A percentile compares a stretch with the other conserved stretches of the same genome.
Evolutionary conservation across 176 grass and related monocot genomes (phyloP).

Genomic region (Cymbopogon citratus): DNA sequence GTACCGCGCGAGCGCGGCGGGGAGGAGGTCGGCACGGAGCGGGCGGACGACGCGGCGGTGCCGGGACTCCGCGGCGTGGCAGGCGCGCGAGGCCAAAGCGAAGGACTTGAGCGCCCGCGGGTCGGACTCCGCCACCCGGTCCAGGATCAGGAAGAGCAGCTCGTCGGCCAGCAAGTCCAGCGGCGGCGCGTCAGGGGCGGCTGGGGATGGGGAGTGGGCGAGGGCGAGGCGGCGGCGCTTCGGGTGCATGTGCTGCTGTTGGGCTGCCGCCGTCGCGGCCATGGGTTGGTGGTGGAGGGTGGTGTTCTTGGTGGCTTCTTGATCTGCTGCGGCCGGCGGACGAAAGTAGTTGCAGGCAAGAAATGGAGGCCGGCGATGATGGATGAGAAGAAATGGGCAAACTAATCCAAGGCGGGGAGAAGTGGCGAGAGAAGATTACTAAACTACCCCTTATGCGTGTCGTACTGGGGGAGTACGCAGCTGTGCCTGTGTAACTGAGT

Average conservation of each 20-base stretch:
- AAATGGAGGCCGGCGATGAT: background rate
- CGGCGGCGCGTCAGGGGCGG: background rate
- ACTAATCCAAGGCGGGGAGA: too few relatives aligned
- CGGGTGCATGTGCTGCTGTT: background rate
- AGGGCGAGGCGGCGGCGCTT: constrained; percentile 19
- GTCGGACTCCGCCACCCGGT: constrained; percentile 37
- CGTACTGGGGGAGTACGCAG: background rate
- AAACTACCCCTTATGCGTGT: background rate
- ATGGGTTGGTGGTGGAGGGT: background rate
- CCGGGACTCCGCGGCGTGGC: constrained; percentile 50
- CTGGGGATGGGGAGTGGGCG: background rate
- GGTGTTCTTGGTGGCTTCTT: background rate
- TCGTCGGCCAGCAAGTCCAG: constrained; percentile 52
- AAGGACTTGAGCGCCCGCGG: constrained; percentile 62
- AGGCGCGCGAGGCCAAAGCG: constrained; percentile 63
- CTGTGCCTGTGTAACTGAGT: background rate
- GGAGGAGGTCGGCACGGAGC: constrained; percentile 52
- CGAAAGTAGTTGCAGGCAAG: background rate
- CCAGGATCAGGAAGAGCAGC: constrained; percentile 63
- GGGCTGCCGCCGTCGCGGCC: background rate
- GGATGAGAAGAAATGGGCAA: background rate
- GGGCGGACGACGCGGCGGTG: too few relatives aligned
- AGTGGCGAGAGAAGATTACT: background rate
- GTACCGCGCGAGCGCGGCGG: constrained; percentile 49
- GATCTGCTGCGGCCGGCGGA: background rate